Base-by-base conservation (phyloP, 1,284 basidiomycete genomes). In the Anthracocystis panici-leucophaei region DNA sequence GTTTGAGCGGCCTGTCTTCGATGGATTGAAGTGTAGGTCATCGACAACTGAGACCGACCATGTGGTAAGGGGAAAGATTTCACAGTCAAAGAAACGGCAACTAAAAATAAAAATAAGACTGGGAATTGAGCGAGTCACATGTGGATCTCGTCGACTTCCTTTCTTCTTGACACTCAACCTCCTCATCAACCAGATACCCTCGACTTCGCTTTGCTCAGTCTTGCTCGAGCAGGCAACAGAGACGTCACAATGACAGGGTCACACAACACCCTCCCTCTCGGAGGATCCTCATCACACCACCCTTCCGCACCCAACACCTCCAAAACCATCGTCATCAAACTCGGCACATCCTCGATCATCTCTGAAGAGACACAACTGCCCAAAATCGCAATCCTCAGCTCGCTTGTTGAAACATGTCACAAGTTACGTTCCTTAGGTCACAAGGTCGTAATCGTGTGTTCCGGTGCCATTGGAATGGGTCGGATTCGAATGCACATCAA, bases 381-480 rank as follows among this genome's bases (percentile, higher is more conserved):
- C 0, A 89, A 97, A 21, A 88, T 99, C 0, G 93, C 94, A 9
- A 93, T 93, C 8, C 89, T 99, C 25, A 95, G 94, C 0, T 91
- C 93, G 0, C 89, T 99, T 55, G 95, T 96, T 49, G 96, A 99
- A 86, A 93, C 94, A 0, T 94, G 95, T 14, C 89, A 94, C 41
- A 87, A 89, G 45, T 89, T 99, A 6, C 90, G 92, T 52, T 87
- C 88, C 5, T 87, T 91, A 44, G 96, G 96, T 0, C 96, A 99
- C 87, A 91, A 93, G 77, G 94, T 99, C 62, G 93, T 98, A 3
- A 90, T 99, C 14, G 95, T 97, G 61, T 95, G 92, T 76, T 97
- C 95, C 12, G 96, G 96, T 0, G 97, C 96, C 16, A 98, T 99
- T 63, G 97, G 92, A 1, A 93, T 98, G 40, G 97, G 96, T 0